Percentiles rank a stretch among this genome's conserved stretches.
phyloP scores from a whole-genome alignment of 2,329 filamentous ascomycete species.

The Phyllosticta citriasiana region DNA sequence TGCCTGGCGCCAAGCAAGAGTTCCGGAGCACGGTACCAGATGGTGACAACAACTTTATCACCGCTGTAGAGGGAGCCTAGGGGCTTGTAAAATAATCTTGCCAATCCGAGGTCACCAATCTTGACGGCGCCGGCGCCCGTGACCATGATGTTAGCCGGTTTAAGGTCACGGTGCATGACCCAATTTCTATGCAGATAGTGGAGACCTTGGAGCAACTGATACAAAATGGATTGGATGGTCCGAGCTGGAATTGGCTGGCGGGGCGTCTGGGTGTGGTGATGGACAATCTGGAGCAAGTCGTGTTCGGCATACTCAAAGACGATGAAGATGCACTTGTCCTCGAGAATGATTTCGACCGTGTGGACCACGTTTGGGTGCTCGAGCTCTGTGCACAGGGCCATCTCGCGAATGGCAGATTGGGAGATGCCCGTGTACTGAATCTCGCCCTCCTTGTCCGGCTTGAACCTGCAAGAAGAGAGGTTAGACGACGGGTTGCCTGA shows the following conservation, averaged over 20 bases:
- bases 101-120: constrained; percentile 88
- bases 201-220: constrained; percentile 87
- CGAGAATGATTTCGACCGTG: constrained; percentile 88
- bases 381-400: constrained; percentile 91
- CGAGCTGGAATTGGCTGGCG: constrained; percentile 78
- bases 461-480: constrained; percentile 50
- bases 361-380: constrained; percentile 82
- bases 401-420: constrained; percentile 92
- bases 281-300: constrained; percentile 93
- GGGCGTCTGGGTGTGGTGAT: constrained; percentile 87
- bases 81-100: constrained; percentile 87
- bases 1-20: constrained; percentile 86
- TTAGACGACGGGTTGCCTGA: background rate
- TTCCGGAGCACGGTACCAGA: constrained; percentile 97
- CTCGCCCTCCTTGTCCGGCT: constrained; percentile 97
- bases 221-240: constrained; percentile 89
- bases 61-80: constrained; percentile 84
- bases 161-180: constrained; percentile 93
- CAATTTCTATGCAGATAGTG: constrained; percentile 94
- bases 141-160: constrained; percentile 98
- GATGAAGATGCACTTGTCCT: constrained; percentile 99
- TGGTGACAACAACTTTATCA: constrained; percentile 97
- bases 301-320: constrained; percentile 99
- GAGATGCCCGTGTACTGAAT: constrained; percentile 96
- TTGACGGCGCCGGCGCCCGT: constrained; percentile 83